Percentiles rank a stretch among this genome's conserved stretches.
Evolutionary conservation across 768 basidiomycete genomes (phyloP).

Genomic region (Trametes cingulata): DNA sequence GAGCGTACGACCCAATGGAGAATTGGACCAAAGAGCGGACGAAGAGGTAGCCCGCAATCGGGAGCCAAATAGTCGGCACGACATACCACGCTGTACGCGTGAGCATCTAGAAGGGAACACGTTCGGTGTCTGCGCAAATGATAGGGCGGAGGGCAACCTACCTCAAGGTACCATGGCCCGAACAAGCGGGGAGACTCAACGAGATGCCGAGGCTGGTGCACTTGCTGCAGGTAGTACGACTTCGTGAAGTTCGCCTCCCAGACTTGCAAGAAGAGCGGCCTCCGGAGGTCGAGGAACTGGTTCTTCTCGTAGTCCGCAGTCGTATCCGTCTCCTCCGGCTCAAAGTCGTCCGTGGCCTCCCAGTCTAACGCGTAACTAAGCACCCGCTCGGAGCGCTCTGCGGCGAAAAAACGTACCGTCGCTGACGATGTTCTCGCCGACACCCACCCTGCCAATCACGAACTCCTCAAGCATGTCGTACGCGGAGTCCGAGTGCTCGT

Average conservation of each 20-base stretch:
- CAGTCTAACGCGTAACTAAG: conserved; percentile 57
- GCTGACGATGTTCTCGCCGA: conserved; percentile 68
- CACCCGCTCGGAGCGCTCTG: background rate
- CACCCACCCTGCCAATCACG: conserved; percentile 78
- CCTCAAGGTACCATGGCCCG: conserved; percentile 80
- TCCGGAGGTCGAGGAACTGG: conserved; percentile 86
- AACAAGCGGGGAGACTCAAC: conserved; percentile 85
- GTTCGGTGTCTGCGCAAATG: background rate
- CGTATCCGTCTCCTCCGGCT: conserved; percentile 86
- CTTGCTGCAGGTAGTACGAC: conserved; percentile 92
- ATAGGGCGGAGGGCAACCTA: conserved; percentile 30
- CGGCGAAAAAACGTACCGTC: conserved; percentile 59
- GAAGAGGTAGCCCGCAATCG: conserved; percentile 80
- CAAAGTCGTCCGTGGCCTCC: conserved; percentile 87
- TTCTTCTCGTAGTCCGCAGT: conserved; percentile 83
- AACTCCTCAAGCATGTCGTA: conserved; percentile 93
- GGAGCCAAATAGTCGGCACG: conserved; percentile 89
- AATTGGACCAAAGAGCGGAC: conserved; percentile 84
- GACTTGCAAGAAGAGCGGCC: conserved; percentile 83
- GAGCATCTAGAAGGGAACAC: conserved; percentile 48
- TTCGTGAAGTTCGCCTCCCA: conserved; percentile 92
- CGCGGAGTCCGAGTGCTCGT: conserved; percentile 89
- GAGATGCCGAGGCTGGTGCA: conserved; percentile 93
- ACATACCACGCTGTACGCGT: conserved; percentile 94
- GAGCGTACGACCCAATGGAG: conserved; percentile 49